These are phyloP conservation scores for Fusarium virguliforme DNA, from an alignment of 2,329 filamentous ascomycete species.

Conservation along the genomic window DNA sequence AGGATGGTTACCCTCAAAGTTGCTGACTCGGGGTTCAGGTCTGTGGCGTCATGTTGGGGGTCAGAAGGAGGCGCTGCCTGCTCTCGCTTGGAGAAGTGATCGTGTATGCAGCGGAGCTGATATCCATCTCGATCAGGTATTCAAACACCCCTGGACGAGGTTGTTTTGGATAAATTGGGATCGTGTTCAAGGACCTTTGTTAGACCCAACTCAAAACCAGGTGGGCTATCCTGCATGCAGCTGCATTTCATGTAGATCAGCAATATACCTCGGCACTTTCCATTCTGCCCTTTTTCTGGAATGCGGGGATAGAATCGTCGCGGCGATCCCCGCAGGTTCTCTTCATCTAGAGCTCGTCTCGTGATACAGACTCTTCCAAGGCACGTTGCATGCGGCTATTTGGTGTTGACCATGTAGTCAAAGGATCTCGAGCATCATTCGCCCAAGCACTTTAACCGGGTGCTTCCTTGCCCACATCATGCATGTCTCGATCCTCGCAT, in stretches of 20 bases:
- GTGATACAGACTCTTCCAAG: not conserved
- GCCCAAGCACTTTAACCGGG: constrained; percentile 12
- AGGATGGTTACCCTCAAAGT: constrained; percentile 23
- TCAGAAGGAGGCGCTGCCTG: not conserved
- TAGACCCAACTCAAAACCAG: constrained; percentile 7
- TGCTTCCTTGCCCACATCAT: not conserved
- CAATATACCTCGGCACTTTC: constrained; percentile 19
- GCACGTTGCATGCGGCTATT: constrained; percentile 20
- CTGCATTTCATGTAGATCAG: constrained; percentile 19
- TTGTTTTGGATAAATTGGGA: not conserved
- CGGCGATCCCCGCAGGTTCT: constrained; percentile 12
- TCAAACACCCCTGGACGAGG: not conserved
- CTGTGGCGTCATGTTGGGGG: constrained; percentile 13
- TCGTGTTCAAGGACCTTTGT: not conserved
- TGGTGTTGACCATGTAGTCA: constrained; percentile 4
- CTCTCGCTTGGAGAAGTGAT: not conserved
- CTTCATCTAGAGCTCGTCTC: not conserved
- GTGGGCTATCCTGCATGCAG: constrained; percentile 13
- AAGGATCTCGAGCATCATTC: constrained; percentile 10
- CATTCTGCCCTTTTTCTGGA: constrained; percentile 22
- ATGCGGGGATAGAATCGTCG: constrained; percentile 15
- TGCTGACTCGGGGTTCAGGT: too few species aligned
- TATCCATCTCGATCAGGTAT: not conserved
- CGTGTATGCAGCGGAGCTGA: not conserved
- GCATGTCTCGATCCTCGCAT: not conserved